These are phyloP conservation scores for Rhizopus microsporus DNA, from an alignment of 371 early-diverging fungal genomes.

Conservation along the genomic window DNA sequence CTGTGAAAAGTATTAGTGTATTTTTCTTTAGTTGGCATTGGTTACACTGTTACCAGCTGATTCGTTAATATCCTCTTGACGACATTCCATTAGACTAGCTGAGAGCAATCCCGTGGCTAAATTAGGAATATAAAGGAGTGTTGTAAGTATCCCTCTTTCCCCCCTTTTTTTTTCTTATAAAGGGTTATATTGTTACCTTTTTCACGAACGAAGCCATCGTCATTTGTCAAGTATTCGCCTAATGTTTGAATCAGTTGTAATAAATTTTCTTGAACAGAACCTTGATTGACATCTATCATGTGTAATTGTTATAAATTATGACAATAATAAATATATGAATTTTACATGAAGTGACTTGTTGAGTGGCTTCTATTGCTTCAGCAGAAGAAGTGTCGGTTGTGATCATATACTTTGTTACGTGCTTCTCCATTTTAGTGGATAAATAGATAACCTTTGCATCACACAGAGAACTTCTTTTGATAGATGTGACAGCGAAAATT, in stretches of 20 bases:
- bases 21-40: neutral
- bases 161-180: neutral
- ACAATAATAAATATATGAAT: neutral
- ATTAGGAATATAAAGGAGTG: neutral
- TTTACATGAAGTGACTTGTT: constrained; percentile 36
- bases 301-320: neutral
- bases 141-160: neutral
- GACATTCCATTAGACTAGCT: constrained; percentile 43
- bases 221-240: constrained; percentile 77
- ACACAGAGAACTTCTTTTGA: neutral
- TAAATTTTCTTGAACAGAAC: constrained; percentile 41
- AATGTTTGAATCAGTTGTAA: constrained; percentile 79
- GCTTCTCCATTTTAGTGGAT: constrained; percentile 25
- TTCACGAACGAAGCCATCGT: constrained; percentile 82
- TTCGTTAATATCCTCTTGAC: constrained; percentile 39
- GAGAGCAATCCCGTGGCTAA: constrained; percentile 57
- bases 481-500: constrained; percentile 4
- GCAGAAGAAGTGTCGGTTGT: constrained; percentile 35
- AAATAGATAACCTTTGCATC: neutral
- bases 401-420: constrained; percentile 52
- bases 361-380: constrained; percentile 32
- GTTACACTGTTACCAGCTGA: constrained; percentile 38
- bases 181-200: constrained; percentile 61
- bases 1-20: constrained; percentile 24
- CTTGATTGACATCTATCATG: constrained; percentile 27